These are phyloP conservation scores for Fragaria nilgerrensis DNA, from an alignment of 306 rosid species.

Conservation along the genomic window DNA sequence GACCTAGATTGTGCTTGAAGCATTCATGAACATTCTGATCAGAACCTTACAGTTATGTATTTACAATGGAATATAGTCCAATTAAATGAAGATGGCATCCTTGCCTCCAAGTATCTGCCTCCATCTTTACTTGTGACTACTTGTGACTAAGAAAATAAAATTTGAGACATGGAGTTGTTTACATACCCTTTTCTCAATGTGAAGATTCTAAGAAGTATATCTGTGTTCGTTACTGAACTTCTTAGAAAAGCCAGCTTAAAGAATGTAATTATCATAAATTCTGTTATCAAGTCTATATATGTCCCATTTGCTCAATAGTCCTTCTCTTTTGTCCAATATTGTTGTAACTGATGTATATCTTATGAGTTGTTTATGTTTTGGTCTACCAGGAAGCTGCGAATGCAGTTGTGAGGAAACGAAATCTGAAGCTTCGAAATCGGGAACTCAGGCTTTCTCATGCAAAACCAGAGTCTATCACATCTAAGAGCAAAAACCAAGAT, in stretches of 20 bases:
- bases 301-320: neutral
- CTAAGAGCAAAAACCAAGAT: conserved; percentile 47
- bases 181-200: no score
- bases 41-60: neutral
- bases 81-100: neutral
- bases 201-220: neutral
- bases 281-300: neutral
- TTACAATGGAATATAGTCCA: neutral
- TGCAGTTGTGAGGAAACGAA: conserved; percentile 48
- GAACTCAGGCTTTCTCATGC: conserved; percentile 61
- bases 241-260: neutral
- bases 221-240: neutral
- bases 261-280: neutral
- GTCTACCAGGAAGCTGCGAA: conserved; percentile 75
- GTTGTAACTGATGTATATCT: neutral
- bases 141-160: neutral
- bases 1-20: neutral
- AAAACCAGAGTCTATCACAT: conserved; percentile 47
- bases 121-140: neutral
- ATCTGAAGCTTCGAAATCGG: conserved; percentile 69
- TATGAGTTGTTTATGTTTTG: conserved; percentile 3
- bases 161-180: neutral
- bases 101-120: neutral
- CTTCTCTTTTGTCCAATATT: neutral
- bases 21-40: neutral